Evolutionary conservation across 2,329 filamentous ascomycete genomes (phyloP).

Genomic region (Aureobasidium subglaciale): DNA sequence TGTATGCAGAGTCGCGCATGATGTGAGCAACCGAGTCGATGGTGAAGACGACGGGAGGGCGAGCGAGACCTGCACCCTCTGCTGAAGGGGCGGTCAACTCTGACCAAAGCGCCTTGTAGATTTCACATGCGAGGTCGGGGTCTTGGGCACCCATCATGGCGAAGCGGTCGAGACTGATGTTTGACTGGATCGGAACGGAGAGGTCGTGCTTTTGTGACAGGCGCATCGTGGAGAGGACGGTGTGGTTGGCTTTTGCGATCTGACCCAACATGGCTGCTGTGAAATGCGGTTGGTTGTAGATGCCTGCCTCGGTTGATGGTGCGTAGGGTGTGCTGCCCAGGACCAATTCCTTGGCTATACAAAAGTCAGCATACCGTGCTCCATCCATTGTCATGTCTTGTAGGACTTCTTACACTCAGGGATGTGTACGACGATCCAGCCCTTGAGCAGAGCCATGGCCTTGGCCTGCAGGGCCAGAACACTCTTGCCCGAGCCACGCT

Average conservation of each 20-base stretch:
- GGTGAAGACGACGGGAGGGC: conserved; percentile 63
- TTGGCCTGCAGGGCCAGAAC: conserved; percentile 77
- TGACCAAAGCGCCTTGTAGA: conserved; percentile 73
- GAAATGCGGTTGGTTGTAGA: conserved; percentile 74
- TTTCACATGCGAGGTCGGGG: conserved; percentile 68
- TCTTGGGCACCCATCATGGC: conserved; percentile 64
- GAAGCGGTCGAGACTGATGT: conserved; percentile 59
- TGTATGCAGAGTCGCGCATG: conserved; percentile 73
- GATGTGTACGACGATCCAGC: conserved; percentile 83
- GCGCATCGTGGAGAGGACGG: conserved; percentile 50
- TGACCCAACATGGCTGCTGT: conserved; percentile 65
- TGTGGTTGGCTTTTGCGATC: conserved; percentile 64
- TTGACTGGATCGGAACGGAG: conserved; percentile 50
- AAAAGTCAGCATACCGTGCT: conserved; percentile 19
- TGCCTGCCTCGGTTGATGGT: conserved; percentile 48
- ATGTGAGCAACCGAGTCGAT: conserved; percentile 75
- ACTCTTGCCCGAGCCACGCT: conserved; percentile 75
- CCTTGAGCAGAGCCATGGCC: conserved; percentile 70
- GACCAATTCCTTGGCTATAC: conserved; percentile 57
- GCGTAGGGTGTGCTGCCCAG: conserved; percentile 76
- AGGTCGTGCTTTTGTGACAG: conserved; percentile 51
- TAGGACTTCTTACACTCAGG: conserved; percentile 81
- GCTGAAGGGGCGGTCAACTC: conserved; percentile 57
- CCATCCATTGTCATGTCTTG: not conserved
- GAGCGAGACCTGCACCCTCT: conserved; percentile 35